Base-by-base conservation (phyloP, 2,329 filamentous ascomycete genomes). In the Scedosporium boydii region DNA sequence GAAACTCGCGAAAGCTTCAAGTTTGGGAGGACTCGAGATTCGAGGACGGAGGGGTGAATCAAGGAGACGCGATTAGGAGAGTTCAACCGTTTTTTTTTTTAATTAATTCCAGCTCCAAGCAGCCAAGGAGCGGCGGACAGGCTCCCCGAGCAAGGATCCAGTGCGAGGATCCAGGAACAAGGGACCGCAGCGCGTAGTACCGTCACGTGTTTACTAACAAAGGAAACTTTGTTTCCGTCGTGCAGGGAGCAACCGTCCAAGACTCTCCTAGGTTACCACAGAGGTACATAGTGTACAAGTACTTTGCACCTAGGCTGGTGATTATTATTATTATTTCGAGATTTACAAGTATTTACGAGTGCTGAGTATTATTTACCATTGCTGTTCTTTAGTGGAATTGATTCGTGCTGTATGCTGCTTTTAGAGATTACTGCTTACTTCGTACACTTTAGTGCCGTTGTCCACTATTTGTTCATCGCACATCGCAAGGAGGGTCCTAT, bases 121-220 rank as follows among this genome's bases (percentile, higher is more conserved):
- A 38, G 10, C 34, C 34, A 38, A 38, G 34, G 10, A 38, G 10
- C 34, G 10, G 3, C 34, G 3, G 34, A 34, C 7, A 34, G 10
- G 3, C 10, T 38, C 34, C 4, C 34, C 4, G 14, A 51, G 10
- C n/a, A 14, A 14, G 34, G 10, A 12, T 38, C 34, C 6, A 3
- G 34, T 2, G 44, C 44, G 12, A 38, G 34, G 34, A 38, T 38
- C 34, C 6, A 12, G 34, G 34, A 38, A 38, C 34, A 38, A 38
- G 34, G 34, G 34, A 38, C 34, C 10, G 10, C 34, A 38, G 34
- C 34, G 34, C 34, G 34, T 38, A 38, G 51, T 34, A 34, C 34
- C 55, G 27, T 34, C 59, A 61, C 59, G 59, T 61, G 59, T 61
- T 61, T 61, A 61, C 59, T 56, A 61, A 61, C 59, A 61, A 61